Conservation (phyloP, 2,329 filamentous ascomycete genomes). For the Didymella glomerata region DNA sequence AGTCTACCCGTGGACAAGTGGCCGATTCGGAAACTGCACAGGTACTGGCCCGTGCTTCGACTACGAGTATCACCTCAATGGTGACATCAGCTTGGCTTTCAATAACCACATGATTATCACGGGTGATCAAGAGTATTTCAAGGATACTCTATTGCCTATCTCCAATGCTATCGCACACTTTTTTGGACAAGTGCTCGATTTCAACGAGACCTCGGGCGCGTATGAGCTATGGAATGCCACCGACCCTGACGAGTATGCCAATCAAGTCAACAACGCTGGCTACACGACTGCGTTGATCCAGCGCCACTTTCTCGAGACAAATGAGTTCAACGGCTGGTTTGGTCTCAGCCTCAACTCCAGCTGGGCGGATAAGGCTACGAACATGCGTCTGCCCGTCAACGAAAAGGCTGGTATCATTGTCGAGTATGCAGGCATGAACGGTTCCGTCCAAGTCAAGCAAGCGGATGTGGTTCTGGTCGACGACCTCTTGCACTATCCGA, state of each 20-base stretch:
- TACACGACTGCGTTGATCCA: conserved; percentile 72
- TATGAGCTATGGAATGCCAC: conserved; percentile 65
- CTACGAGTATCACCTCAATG: conserved; percentile 76
- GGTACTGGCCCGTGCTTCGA: conserved; percentile 69
- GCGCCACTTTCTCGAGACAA: conserved; percentile 65
- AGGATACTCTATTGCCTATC: conserved; percentile 66
- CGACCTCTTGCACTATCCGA: conserved; percentile 68
- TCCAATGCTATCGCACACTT: conserved; percentile 70
- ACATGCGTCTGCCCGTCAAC: conserved; percentile 65
- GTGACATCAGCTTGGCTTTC: conserved; percentile 71
- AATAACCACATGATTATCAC: conserved; percentile 68
- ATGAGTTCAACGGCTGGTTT: conserved; percentile 65
- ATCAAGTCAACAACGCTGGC: conserved; percentile 71
- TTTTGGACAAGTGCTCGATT: conserved; percentile 67
- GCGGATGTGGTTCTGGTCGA: conserved; percentile 74
- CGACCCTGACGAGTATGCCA: conserved; percentile 76
- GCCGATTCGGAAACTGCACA: conserved; percentile 73
- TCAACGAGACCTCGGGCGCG: conserved; percentile 58
- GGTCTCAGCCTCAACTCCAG: conserved; percentile 64
- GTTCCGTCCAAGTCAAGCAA: conserved; percentile 72
- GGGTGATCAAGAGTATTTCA: conserved; percentile 66
- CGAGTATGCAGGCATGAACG: conserved; percentile 73
- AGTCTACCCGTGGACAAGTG: conserved; percentile 74
- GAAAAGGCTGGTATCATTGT: conserved; percentile 66
- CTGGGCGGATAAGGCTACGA: conserved; percentile 64